Conservation (phyloP, 2,329 filamentous ascomycete species). For the Pestalotiopsis sp. region DNA sequence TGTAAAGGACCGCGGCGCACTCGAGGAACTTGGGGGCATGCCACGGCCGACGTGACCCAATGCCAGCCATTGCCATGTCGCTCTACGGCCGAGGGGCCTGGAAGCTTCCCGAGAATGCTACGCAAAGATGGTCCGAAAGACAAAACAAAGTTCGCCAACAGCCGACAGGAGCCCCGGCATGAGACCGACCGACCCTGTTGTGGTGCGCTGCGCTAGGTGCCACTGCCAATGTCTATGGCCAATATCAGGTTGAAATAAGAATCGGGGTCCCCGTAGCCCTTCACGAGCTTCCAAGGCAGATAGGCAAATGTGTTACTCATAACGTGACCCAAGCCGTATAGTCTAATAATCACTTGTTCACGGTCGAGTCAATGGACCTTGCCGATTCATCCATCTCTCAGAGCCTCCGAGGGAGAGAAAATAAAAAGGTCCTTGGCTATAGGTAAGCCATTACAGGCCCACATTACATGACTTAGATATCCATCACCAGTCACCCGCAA, state of each 20-base stretch:
- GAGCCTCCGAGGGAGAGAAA: background rate
- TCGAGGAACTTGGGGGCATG: background rate
- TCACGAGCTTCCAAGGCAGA: background rate
- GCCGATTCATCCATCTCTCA: background rate
- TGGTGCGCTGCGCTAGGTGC: background rate
- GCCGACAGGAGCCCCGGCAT: background rate
- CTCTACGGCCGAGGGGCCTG: background rate
- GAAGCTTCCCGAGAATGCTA: background rate
- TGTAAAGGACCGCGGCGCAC: background rate
- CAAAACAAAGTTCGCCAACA: background rate
- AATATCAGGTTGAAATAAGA: background rate
- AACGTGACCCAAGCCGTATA: background rate
- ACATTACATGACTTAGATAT: background rate
- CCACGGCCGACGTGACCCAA: background rate
- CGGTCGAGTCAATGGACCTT: background rate
- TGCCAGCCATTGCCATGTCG: background rate
- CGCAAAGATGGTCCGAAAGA: background rate
- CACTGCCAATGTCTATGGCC: background rate
- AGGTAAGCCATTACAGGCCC: background rate
- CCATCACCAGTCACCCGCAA: background rate
- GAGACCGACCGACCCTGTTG: background rate
- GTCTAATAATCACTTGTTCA: background rate
- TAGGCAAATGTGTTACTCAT: background rate
- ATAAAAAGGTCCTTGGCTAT: background rate
- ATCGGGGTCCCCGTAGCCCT: conserved; percentile 6